Base-by-base conservation (phyloP, 768 basidiomycete species). In the Xerocomellus dryophilus region DNA sequence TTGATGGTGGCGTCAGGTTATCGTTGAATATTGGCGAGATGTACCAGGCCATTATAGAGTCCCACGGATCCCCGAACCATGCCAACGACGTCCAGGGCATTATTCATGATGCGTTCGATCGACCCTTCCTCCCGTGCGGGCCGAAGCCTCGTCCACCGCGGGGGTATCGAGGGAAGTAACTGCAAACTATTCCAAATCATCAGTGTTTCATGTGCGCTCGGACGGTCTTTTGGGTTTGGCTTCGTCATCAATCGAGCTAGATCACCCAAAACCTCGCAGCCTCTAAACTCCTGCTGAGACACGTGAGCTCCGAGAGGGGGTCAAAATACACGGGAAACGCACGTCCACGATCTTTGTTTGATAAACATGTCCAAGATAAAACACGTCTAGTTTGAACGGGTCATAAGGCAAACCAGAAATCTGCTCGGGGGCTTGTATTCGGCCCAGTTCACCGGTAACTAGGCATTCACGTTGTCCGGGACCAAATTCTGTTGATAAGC, bases 361-460 rank as follows among this genome's bases (percentile, higher is more conserved):
- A 27, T 65, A 66, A 7, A 70, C 31, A n/a, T 66, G 56, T 5
- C 68, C 70, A 1, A 69, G 58, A 1, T 61, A 65, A 49, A 58
- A 69, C 1, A 72, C 49, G 20, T 72, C 71, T 2, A 66, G 23
- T 43, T 66, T 70, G 58, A 66, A 72, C 0, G 68, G 64, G 29
- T 72, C 63, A 17, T 66, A 69, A 0, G 70, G 65, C 1, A 52
- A 34, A 1, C 47, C 51, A 1, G 35, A 35, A 8, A 41, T 53
- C 8, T 72, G 59, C 27, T 71, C 69, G 0, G 69, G 68, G 0
- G 63, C 60, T 2, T 54, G 43, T 14, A 46, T 47, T 31, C 65
- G 63, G 1, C 64, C 58, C 0, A 60, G 54, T 4, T 43, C 7
- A 1, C 47, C 36, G 7, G 56, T 39, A 2, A 61, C 59, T 0